phyloP scores from a whole-genome alignment of 2,329 filamentous ascomycete species.

The Colletotrichum sp. region DNA sequence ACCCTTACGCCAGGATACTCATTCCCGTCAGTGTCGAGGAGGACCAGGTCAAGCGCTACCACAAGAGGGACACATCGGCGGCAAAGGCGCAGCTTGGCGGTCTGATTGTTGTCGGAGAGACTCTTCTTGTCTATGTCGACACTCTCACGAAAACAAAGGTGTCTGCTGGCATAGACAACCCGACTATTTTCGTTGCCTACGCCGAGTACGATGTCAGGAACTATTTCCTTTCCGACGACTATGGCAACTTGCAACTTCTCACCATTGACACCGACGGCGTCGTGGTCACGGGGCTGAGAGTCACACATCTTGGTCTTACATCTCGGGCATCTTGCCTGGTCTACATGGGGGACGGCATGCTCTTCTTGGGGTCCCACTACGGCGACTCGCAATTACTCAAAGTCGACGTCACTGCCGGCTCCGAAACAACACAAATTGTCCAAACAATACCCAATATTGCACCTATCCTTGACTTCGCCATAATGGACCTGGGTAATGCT shows the following conservation, averaged over 20 bases:
- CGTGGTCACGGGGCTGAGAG: conserved; percentile 74
- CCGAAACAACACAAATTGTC: conserved; percentile 62
- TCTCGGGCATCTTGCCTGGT: conserved; percentile 81
- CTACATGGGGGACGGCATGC: conserved; percentile 73
- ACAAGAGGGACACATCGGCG: conserved; percentile 58
- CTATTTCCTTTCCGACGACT: conserved; percentile 92
- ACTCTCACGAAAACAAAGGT: conserved; percentile 73
- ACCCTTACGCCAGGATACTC: conserved; percentile 62
- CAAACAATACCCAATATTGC: conserved; percentile 86
- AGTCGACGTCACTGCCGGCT: conserved; percentile 44
- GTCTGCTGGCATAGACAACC: conserved; percentile 69
- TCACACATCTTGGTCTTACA: conserved; percentile 68
- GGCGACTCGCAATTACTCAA: conserved; percentile 87
- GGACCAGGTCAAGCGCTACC: conserved; percentile 64
- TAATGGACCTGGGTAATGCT: conserved; percentile 95
- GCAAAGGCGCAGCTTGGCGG: conserved; percentile 69
- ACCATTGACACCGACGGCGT: conserved; percentile 73
- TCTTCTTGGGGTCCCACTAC: conserved; percentile 92
- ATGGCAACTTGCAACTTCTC: conserved; percentile 83
- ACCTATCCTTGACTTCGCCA: conserved; percentile 89
- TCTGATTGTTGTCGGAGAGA: conserved; percentile 78
- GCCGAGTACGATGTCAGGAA: conserved; percentile 79
- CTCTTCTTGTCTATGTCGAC: conserved; percentile 84
- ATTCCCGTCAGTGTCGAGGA: conserved; percentile 65
- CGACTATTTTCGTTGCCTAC: conserved; percentile 92